phyloP scores from a whole-genome alignment of 768 basidiomycete species.

The Auriscalpium vulgare region DNA sequence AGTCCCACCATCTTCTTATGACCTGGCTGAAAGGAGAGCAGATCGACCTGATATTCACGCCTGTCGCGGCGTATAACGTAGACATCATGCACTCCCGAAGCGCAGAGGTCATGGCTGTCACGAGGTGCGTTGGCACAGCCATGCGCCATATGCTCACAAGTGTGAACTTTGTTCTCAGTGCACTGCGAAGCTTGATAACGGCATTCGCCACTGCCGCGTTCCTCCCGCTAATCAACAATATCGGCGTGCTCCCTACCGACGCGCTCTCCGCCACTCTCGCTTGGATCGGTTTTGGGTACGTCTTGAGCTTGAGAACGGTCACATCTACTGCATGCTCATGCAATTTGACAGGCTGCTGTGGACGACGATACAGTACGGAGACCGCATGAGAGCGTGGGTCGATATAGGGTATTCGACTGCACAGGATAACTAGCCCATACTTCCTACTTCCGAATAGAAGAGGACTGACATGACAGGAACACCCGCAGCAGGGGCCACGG shows the following conservation, averaged over 20 bases:
- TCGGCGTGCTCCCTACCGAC: constrained; percentile 47
- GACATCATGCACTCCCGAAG: constrained; percentile 55
- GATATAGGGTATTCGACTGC: constrained; percentile 49
- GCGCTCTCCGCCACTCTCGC: constrained; percentile 36
- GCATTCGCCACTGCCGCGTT: constrained; percentile 36
- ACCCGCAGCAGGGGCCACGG: no score
- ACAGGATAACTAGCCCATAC: constrained; percentile 20
- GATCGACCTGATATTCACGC: constrained; percentile 51
- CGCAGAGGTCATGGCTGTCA: constrained; percentile 56
- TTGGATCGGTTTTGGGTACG: constrained; percentile 48
- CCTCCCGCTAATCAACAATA: constrained; percentile 44
- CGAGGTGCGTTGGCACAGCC: constrained; percentile 31
- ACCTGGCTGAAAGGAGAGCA: constrained; percentile 15
- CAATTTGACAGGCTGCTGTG: constrained; percentile 36
- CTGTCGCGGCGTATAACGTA: constrained; percentile 47
- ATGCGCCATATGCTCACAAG: no score
- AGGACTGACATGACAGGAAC: no score
- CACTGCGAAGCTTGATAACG: constrained; percentile 37
- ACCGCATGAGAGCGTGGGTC: constrained; percentile 45
- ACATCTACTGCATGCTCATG: neutral
- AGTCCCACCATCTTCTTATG: neutral
- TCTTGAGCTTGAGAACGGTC: neutral
- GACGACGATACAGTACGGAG: constrained; percentile 48
- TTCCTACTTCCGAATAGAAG: no score
- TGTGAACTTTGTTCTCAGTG: constrained; percentile 24